These are phyloP conservation scores for Mucor irregularis DNA, from an alignment of 371 early-diverging fungal species.

Conservation along the genomic window DNA sequence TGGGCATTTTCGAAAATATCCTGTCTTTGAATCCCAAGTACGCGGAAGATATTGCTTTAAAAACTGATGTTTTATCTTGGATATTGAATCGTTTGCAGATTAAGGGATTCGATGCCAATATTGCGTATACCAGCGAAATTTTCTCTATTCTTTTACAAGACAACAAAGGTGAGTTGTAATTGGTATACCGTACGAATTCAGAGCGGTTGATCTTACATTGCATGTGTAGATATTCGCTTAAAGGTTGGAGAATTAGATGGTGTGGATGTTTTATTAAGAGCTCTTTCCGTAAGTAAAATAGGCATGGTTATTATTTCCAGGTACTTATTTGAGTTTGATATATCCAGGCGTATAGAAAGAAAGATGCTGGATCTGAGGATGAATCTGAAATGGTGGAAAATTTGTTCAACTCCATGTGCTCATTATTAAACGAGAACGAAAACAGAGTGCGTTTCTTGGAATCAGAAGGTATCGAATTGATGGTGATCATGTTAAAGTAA, in stretches of 20 bases:
- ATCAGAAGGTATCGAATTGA: conserved; percentile 88
- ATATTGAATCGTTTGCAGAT: conserved; percentile 65
- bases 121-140: conserved; percentile 85
- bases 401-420: conserved; percentile 80
- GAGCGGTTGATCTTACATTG: too few relatives aligned
- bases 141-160: conserved; percentile 83
- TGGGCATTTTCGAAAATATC: conserved; percentile 88
- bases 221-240: conserved; percentile 57
- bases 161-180: conserved; percentile 46
- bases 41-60: conserved; percentile 63
- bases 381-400: conserved; percentile 91
- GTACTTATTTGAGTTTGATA: neutral
- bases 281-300: conserved; percentile 52
- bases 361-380: conserved; percentile 82
- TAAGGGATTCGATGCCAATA: conserved; percentile 72
- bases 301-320: neutral
- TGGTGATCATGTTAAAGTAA: conserved; percentile 86
- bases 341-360: conserved; percentile 57
- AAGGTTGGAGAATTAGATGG: conserved; percentile 67
- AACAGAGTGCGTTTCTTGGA: conserved; percentile 74
- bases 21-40: conserved; percentile 70
- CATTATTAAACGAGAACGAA: conserved; percentile 57
- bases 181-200: neutral
- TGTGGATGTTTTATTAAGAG: conserved; percentile 70
- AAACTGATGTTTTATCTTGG: conserved; percentile 74